A percentile compares a stretch with the other conserved stretches of the same genome.
These are phyloP conservation scores for Polyporus arcularius DNA, from an alignment of 768 basidiomycete genomes.

Conservation along the genomic window DNA sequence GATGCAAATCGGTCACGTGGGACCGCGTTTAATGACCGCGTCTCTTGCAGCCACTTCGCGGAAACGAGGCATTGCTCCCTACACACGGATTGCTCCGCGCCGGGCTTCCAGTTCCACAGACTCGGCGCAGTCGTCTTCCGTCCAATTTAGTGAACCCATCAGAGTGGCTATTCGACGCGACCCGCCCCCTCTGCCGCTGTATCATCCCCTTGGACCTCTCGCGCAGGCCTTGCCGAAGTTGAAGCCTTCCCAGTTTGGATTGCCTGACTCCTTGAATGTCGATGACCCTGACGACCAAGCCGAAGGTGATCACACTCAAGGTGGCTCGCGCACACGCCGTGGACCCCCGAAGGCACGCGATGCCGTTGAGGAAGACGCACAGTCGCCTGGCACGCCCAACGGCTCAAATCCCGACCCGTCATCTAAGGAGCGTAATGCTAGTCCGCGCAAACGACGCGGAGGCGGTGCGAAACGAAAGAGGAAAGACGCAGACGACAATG, in stretches of 20 bases:
- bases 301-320: constrained; percentile 44
- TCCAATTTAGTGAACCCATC: background rate
- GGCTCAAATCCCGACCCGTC: constrained; percentile 31
- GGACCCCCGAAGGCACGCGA: constrained; percentile 49
- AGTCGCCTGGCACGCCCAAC: constrained; percentile 31
- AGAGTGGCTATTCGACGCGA: constrained; percentile 9
- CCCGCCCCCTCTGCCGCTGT: constrained; percentile 50
- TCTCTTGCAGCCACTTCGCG: constrained; percentile 16
- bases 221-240: constrained; percentile 68
- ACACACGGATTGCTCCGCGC: constrained; percentile 6
- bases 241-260: constrained; percentile 57
- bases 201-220: constrained; percentile 64
- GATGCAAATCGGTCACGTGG: constrained; percentile 15
- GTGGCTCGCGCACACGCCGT: constrained; percentile 48
- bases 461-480: constrained; percentile 56
- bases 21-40: constrained; percentile 12
- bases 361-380: constrained; percentile 29
- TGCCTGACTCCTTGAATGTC: constrained; percentile 45
- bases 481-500: constrained; percentile 61
- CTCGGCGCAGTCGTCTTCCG: background rate
- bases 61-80: constrained; percentile 19
- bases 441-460: constrained; percentile 53
- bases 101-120: constrained; percentile 3
- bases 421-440: constrained; percentile 28
- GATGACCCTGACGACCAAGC: constrained; percentile 28